These are phyloP conservation scores for Penicillium brevicompactum DNA, from an alignment of 2,329 filamentous ascomycete species.

Conservation along the genomic window DNA sequence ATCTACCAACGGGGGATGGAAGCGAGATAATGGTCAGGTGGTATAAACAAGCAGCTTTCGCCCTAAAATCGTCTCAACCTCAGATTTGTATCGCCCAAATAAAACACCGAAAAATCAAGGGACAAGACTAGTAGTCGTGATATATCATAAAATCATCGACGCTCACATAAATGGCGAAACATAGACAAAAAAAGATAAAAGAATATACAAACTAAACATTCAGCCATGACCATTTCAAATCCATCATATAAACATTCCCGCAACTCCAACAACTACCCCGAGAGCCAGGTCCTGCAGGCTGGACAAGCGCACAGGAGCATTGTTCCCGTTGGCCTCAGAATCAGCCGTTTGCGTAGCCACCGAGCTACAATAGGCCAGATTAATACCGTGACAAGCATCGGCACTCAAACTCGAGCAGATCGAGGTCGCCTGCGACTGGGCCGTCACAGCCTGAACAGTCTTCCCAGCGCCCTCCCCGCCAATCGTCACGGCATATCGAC, in stretches of 20 bases:
- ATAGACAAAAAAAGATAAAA: slow-evolving; percentile 5
- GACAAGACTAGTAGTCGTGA: background rate
- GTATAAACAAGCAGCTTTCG: too few relatives aligned
- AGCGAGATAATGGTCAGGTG: too few relatives aligned
- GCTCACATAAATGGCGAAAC: background rate
- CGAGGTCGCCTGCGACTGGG: slow-evolving; percentile 43
- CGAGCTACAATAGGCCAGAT: slow-evolving; percentile 48
- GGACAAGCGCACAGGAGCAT: slow-evolving; percentile 34
- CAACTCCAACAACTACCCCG: slow-evolving; percentile 48
- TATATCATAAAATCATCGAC: background rate
- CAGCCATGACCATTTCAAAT: slow-evolving; percentile 3
- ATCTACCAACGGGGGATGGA: too few relatives aligned
- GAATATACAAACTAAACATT: slow-evolving; percentile 13
- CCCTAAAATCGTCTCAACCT: too few relatives aligned
- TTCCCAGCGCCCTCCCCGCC: slow-evolving; percentile 52
- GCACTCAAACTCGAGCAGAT: slow-evolving; percentile 51
- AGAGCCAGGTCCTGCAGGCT: slow-evolving; percentile 46
- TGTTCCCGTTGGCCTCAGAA: slow-evolving; percentile 29
- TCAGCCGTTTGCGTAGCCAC: slow-evolving; percentile 32
- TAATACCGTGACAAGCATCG: slow-evolving; percentile 52
- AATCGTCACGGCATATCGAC: slow-evolving; percentile 56
- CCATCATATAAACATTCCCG: slow-evolving; percentile 45
- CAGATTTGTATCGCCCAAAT: background rate
- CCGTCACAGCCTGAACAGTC: slow-evolving; percentile 49
- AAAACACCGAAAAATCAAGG: background rate